Percentiles rank a stretch among this genome's conserved stretches.
Evolutionary conservation across 345 rosid genomes (phyloP).

Genomic region (Excoecaria agallocha): DNA sequence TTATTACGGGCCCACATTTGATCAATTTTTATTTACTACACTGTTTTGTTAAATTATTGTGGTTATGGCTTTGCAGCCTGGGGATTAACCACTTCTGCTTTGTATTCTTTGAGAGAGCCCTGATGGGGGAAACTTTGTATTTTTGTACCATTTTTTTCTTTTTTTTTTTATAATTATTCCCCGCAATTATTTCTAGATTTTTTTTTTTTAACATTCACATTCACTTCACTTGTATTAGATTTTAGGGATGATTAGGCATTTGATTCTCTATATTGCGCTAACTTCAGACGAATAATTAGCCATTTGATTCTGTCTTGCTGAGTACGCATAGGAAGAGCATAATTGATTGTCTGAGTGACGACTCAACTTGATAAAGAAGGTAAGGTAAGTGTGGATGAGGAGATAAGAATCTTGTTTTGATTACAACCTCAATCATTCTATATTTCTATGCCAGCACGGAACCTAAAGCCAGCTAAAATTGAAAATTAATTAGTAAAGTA

Average conservation of each 20-base stretch:
- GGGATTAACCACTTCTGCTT: constrained; percentile 11
- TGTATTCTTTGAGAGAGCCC: constrained; percentile 18
- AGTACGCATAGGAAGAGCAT: too few species aligned
- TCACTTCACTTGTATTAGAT: background rate
- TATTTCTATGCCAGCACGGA: too few species aligned
- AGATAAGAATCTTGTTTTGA: too few species aligned
- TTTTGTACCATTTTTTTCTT: background rate
- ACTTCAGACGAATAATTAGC: too few species aligned
- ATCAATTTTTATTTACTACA: constrained; percentile 14
- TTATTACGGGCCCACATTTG: constrained; percentile 13
- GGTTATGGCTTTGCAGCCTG: background rate
- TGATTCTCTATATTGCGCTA: background rate
- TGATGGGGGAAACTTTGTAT: background rate
- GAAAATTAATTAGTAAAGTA: too few species aligned
- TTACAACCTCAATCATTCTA: too few species aligned
- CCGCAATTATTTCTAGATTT: background rate
- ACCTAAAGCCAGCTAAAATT: too few species aligned
- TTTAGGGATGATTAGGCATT: background rate
- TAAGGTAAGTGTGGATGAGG: too few species aligned
- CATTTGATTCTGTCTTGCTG: too few species aligned
- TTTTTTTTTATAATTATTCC: too few species aligned
- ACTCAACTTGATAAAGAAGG: too few species aligned
- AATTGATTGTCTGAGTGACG: too few species aligned
- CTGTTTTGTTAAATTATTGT: constrained; percentile 18
- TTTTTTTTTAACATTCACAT: background rate